Base-by-base conservation (phyloP, 2,329 filamentous ascomycete species). In the Kalmusia sp. region DNA sequence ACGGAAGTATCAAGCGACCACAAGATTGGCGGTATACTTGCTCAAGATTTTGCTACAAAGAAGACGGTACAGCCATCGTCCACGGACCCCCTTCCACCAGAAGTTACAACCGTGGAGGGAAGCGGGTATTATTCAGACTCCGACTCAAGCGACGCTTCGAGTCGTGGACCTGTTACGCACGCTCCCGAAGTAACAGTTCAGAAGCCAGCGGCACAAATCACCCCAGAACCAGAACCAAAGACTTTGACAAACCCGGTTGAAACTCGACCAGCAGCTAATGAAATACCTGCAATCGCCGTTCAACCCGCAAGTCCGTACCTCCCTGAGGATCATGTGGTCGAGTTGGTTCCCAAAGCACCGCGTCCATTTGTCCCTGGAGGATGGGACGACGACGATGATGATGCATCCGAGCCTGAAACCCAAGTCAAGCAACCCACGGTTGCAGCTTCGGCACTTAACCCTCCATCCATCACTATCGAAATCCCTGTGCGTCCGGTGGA, bases 81-180 rank as follows among this genome's bases (percentile, higher is more conserved):
- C 8, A 79, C 84, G 47, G 84, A 90, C 57, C 89, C 90, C 14
- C 70, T 92, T 28, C 87, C 90, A 4, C 88, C 88, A 1, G 82
- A 91, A 14, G 86, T 90, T 11, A 89, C 87, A 0, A 87, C 87
- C 1, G 82, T 88, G 15, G 88, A 92, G 66, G 85, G 84, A 8
- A 82, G 75, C 50, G 87, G 84, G 1, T 87, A 90, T 59, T 74
- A 80, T 12, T 90, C 87, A 12, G 85, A 89, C 53, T 84, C 80
- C 39, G 77, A 79, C 28, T 39, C 55, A n/a, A 71, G 68, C 49
- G 62, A 67, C 9, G 58, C 57, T 25, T 64, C 64, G 22, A 64
- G 70, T 17, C 62, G 69, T 14, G 57, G 58, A 17, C 27, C 38
- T 22, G 39, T 33, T 27, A 38, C 54, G 4, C 15, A 48, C n/a